Evolutionary conservation across 192 early-diverging fungal species (phyloP), one percentile per base, ranked within the genome.

Genomic region (Bifiguratus adelaidae): DNA sequence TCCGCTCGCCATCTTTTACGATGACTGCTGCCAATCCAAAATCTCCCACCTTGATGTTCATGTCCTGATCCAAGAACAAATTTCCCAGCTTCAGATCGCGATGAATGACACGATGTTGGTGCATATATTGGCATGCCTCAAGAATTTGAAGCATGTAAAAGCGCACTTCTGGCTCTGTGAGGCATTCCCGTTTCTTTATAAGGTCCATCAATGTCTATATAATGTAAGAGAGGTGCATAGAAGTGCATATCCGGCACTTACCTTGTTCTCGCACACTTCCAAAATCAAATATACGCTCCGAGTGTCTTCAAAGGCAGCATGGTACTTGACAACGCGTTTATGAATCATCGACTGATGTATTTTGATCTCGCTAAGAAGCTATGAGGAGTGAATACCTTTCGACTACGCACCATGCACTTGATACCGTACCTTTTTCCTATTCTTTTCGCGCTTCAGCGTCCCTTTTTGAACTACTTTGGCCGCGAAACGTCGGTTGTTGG

Each of bases 51-150:
- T 95, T 93, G 44, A 91, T 70, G 33, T 86, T 62, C 77, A 93
- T 83, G 40, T 85, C 67, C 27, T 78, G 52, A 28, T 81, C 79
- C 27, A 99, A 53, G 49, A 99, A 85, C 47, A 99, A 53, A 42
- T 99, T 99, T 46, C 88, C 88, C 26, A 96, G 80, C 60, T 99
- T 99, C 48, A 99, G 68, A 60, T 99, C 95, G 21, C 95, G 74
- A 49, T 99, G 95, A 26, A 99, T 89, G 13, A 95, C 78, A 19
- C 71, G 60, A 8, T 80, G 56, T 0, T 67, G 57, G 44, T 97
- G 94, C 76, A 97, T 77, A 45, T 91, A 91, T 11, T 64, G 61
- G 15, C 92, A 76, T 13, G 81, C 91, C 26, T 75, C 66, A 1
- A 92, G 67, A 9, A 96, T 68, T 59, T 95, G 87, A 29, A 57